Conservation (phyloP, 2,329 filamentous ascomycete genomes). For the Penicillium sp. region DNA sequence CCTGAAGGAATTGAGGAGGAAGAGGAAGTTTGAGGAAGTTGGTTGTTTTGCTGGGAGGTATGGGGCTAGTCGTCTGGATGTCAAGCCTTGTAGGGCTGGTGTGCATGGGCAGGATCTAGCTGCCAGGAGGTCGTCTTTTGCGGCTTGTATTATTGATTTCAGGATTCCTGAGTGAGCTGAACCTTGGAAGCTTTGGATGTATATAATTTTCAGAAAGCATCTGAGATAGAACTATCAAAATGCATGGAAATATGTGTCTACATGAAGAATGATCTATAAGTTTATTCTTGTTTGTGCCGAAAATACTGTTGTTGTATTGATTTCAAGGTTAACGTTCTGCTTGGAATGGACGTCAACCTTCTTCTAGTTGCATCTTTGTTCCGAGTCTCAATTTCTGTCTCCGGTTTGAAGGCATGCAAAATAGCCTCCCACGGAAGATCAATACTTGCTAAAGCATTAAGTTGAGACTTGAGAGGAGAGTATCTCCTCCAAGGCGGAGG, state of each 20-base stretch:
- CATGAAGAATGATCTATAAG: too few species aligned
- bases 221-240: too few species aligned
- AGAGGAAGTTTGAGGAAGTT: slow-evolving; percentile 28
- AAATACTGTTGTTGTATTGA: too few species aligned
- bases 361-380: slow-evolving; percentile 39
- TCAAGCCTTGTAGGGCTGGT: slow-evolving; percentile 6
- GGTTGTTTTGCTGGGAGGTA: slow-evolving; percentile 29
- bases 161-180: slow-evolving; percentile 30
- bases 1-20: slow-evolving; percentile 16
- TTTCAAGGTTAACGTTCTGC: too few species aligned
- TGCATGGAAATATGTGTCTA: too few species aligned
- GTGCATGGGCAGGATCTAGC: slow-evolving; percentile 5
- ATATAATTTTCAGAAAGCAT: neutral
- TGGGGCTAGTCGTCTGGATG: slow-evolving; percentile 18
- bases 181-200: neutral
- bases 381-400: slow-evolving; percentile 28
- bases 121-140: slow-evolving; percentile 33
- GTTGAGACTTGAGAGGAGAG: slow-evolving; percentile 26
- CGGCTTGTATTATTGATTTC: slow-evolving; percentile 40
- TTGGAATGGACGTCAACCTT: too few species aligned
- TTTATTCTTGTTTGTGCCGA: too few species aligned
- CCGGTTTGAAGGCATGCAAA: slow-evolving; percentile 26
- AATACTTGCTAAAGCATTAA: slow-evolving; percentile 21
- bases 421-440: slow-evolving; percentile 32
- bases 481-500: slow-evolving; percentile 32